phyloP scores from a whole-genome alignment of 805 yeast genomes.

The Pichia membranifaciens region DNA sequence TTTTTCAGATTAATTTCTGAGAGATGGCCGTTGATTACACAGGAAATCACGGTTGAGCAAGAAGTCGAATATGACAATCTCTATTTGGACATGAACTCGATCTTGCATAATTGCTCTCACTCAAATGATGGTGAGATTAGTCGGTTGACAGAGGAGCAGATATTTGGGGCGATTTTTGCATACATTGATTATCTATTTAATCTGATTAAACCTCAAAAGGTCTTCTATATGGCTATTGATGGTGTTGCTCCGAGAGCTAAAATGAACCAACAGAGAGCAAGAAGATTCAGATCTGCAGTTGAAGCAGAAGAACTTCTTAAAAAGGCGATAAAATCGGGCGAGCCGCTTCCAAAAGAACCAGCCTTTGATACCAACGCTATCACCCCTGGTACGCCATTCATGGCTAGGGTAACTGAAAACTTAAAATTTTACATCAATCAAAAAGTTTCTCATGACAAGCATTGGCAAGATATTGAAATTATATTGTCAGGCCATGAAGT shows the following conservation, averaged over 20 bases:
- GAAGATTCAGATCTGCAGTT: slow-evolving; percentile 89
- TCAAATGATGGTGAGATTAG: slow-evolving; percentile 59
- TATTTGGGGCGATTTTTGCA: slow-evolving; percentile 85
- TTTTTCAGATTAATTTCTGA: slow-evolving; percentile 95
- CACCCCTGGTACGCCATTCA: slow-evolving; percentile 96
- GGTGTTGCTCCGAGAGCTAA: slow-evolving; percentile 99
- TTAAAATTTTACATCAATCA: slow-evolving; percentile 83
- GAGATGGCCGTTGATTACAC: slow-evolving; percentile 96
- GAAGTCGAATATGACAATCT: slow-evolving; percentile 93
- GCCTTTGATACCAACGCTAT: slow-evolving; percentile 90
- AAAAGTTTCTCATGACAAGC: slow-evolving; percentile 77
- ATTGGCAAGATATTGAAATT: slow-evolving; percentile 76
- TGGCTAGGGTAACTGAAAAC: slow-evolving; percentile 80
- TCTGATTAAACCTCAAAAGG: slow-evolving; percentile 77
- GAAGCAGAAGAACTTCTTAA: slow-evolving; percentile 80
- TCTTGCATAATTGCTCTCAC: slow-evolving; percentile 90
- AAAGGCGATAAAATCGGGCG: slow-evolving; percentile 70
- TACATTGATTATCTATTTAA: slow-evolving; percentile 92
- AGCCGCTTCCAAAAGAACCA: slow-evolving; percentile 70
- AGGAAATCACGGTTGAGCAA: slow-evolving; percentile 70
- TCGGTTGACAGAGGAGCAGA: slow-evolving; percentile 80
- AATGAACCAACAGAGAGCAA: slow-evolving; percentile 95
- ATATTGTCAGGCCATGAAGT: slow-evolving; percentile 90
- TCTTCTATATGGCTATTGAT: slow-evolving; percentile 94
- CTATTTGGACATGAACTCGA: slow-evolving; percentile 96